Base-by-base conservation (phyloP, 208 protist species). In the Naegleria fowleri region DNA sequence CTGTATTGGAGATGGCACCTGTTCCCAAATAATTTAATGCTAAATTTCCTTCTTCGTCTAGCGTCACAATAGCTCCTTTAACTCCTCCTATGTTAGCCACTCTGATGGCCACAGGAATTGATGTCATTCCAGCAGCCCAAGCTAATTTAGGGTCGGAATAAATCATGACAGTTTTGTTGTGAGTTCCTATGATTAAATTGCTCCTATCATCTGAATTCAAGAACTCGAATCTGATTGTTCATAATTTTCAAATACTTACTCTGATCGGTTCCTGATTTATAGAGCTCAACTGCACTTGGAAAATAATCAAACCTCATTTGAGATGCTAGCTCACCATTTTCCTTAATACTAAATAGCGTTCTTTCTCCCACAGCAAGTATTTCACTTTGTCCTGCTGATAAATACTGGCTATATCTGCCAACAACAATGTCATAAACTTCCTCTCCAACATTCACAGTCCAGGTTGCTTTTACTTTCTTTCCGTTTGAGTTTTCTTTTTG, bases 11-110 rank as follows among this genome's bases (percentile, higher is more conserved):
- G 0, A 95, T 94, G 2, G 97, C 97, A 92, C 98, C 97, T 3
- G 97, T 98, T 83, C 97, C 97, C 19, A 99, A 93, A 94, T 99
- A 99, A 91, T 95, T 96, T 33, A 97, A 92, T 19, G 93, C 90
- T 3, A 98, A 88, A 6, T 41, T 91, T 41, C 96, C 96, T 19
- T 96, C 93, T 0, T 94, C 92, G 87, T 88, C 92, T 22, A 98
- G 93, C 0, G 94, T 92, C 0, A 96, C 92, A 76, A 98, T 95
- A 92, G 98, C 94, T 55, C 96, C 96, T 25, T 95, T 87, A 9
- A 95, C 92, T 9, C 93, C 93, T 51, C 94, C 95, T 22, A 98
- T 91, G 22, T 91, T 93, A 19, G 86, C 93, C 0, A 98, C 95
- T 29, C 40, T 36, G 22, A 98, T 48, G 48, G 91, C 91, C 22